Evolutionary conservation across 2,329 filamentous ascomycete species (phyloP).

Genomic region (Penicillium sp.): DNA sequence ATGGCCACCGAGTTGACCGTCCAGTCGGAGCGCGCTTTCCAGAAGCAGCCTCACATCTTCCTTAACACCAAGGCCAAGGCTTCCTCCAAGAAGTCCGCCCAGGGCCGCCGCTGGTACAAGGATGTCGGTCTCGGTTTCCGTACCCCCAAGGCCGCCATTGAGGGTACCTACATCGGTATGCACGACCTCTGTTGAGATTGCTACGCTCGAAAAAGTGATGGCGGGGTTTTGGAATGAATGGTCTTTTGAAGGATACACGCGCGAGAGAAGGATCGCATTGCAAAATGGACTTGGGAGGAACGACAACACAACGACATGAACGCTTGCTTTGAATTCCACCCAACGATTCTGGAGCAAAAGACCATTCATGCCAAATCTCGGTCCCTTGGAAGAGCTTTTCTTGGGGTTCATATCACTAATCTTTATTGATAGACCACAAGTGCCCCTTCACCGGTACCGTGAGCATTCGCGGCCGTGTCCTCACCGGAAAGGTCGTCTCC

Average conservation of each 20-base stretch:
- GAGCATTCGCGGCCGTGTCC: constrained; percentile 95
- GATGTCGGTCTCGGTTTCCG: constrained; percentile 99
- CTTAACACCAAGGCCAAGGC: constrained; percentile 92
- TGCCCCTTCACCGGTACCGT: constrained; percentile 98
- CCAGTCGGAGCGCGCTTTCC: constrained; percentile 99
- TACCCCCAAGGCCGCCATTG: constrained; percentile 98
- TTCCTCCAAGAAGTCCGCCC: constrained; percentile 77
- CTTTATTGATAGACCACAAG: constrained; percentile 82
- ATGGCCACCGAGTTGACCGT: constrained; percentile 99
- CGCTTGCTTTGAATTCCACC: background rate
- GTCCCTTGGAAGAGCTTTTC: background rate
- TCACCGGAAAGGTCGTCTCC: constrained; percentile 97
- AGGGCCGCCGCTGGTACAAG: constrained; percentile 98
- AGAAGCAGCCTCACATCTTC: constrained; percentile 99
- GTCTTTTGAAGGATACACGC: constrained; percentile 17
- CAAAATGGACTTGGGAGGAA: background rate
- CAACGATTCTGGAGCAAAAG: constrained; percentile 9
- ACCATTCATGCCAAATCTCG: constrained; percentile 13
- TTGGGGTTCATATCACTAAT: constrained; percentile 27
- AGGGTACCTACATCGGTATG: constrained; percentile 98
- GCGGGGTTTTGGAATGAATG: constrained; percentile 20
- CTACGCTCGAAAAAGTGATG: constrained; percentile 12
- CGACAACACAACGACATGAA: background rate
- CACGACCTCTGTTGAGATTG: constrained; percentile 40
- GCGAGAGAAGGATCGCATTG: constrained; percentile 8